phyloP scores from a whole-genome alignment of 768 basidiomycete species.

The Boletellus ananiceps region DNA sequence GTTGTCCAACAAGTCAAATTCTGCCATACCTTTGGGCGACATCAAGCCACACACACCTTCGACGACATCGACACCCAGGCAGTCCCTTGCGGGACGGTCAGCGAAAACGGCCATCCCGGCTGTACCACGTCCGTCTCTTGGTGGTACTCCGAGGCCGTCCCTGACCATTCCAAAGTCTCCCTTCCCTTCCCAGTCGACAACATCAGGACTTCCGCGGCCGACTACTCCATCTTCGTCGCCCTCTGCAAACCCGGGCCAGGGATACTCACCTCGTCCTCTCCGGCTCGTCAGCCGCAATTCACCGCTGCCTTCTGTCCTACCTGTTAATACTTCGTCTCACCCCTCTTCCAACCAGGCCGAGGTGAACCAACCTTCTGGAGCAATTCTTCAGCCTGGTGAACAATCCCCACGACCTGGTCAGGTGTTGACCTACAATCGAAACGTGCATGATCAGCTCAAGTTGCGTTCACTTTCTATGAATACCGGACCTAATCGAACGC shows the following conservation, averaged over 20 bases:
- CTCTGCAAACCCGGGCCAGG: conserved; percentile 2
- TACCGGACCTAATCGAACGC: conserved; percentile 5
- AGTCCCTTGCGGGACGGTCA: conserved; percentile 8
- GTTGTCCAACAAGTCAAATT: conserved; percentile 18
- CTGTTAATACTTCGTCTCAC: not conserved
- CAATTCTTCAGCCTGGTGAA: conserved; percentile 20
- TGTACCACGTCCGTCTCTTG: conserved; percentile 17
- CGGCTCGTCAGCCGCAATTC: conserved; percentile 22
- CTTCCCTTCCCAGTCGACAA: conserved; percentile 7
- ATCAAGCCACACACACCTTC: conserved; percentile 12
- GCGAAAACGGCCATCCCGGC: conserved; percentile 9
- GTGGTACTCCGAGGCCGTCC: conserved; percentile 20
- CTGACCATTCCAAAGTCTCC: conserved; percentile 27
- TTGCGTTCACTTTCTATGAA: conserved; percentile 15
- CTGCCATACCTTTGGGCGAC: conserved; percentile 4
- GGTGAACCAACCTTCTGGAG: conserved; percentile 8
- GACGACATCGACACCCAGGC: conserved; percentile 7
- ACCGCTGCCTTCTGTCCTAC: conserved; percentile 2
- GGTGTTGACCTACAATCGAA: conserved; percentile 31
- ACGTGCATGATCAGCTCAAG: conserved; percentile 33
- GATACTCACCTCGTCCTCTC: conserved; percentile 24
- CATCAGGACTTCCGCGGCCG: conserved; percentile 18
- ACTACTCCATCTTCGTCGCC: conserved; percentile 16
- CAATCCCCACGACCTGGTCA: conserved; percentile 22
- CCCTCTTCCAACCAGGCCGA: conserved; percentile 6